Evolutionary conservation across 73 alveolate species (phyloP).

Genomic region (Paramecium sexaurelia): DNA sequence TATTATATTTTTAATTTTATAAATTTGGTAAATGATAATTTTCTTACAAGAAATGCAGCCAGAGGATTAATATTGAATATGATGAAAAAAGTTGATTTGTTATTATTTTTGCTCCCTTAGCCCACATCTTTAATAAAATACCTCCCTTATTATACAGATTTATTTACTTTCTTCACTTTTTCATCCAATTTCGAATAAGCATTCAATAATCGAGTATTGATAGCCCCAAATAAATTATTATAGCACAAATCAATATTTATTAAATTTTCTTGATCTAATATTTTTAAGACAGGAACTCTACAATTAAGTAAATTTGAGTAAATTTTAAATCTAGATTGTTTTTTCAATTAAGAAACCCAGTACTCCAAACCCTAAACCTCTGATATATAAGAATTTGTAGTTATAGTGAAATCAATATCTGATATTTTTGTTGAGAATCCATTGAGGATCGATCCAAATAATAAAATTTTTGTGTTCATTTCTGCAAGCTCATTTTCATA

Average conservation of each 20-base stretch:
- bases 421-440: slow-evolving; percentile 4
- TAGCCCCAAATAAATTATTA: slow-evolving; percentile 43
- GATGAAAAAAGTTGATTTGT: background rate
- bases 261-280: background rate
- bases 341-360: background rate
- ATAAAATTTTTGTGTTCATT: background rate
- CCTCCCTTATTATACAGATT: background rate
- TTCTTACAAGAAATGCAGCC: background rate
- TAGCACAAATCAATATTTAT: background rate
- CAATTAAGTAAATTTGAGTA: background rate
- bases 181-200: background rate
- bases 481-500: background rate
- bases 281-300: background rate
- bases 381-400: background rate
- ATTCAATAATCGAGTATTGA: background rate
- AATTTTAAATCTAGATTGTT: background rate
- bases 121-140: slow-evolving; percentile 1
- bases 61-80: background rate
- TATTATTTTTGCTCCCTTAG: background rate
- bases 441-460: background rate
- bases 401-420: background rate
- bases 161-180: background rate
- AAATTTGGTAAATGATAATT: slow-evolving; percentile 2
- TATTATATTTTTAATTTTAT: background rate
- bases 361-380: background rate